Evolutionary conservation across 495 filamentous ascomycete genomes (phyloP), one percentile per base, ranked within the genome.

Genomic region (Neurospora intermedia): DNA sequence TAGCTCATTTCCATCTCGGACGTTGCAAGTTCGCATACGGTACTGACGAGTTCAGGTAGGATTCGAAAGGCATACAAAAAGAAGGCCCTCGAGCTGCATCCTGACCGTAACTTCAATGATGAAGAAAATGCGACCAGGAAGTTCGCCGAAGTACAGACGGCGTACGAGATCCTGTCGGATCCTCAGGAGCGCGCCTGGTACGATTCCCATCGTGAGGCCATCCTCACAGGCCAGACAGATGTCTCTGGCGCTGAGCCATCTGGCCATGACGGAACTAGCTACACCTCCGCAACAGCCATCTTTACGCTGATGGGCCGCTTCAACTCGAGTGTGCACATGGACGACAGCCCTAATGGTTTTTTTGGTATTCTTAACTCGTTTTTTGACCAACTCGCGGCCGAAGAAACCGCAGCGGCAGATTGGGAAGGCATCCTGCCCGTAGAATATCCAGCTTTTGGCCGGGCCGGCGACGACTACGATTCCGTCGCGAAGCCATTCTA

Each of bases 111-210:
- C 81, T 93, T 90, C 81, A 92, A 91, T 73, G 90, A 97, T 78
- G 89, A 89, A 70, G 93, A 96, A 74, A 88, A 89, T 74, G 88
- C 95, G 9, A 99, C 96, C 0, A 85, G 83, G 73, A 89, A 90
- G 23, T 99, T 99, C 79, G 94, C 94, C 62, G 94, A 96, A 76
- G 87, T 98, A 35, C 94, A 97, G 79, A 87, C 93, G 11, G 96
- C 96, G 45, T 97, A 98, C 81, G 94, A 98, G 79, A 89, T 98
- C 27, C 90, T 99, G 3, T 96, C 94, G 18, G 96, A 99, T 80
- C 89, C 93, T 9, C 94, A 98, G 80, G 96, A 99, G 80, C 89
- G 96, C 69, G 91, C 94, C 10, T 98, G 96, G 96, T 99, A 99
- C 81, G 95, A 99, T 78, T 92, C 93, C 31, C 96, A 99, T 77